Conservation (phyloP, 2,329 filamentous ascomycete species). For the Fragosphaeria purpurea region DNA sequence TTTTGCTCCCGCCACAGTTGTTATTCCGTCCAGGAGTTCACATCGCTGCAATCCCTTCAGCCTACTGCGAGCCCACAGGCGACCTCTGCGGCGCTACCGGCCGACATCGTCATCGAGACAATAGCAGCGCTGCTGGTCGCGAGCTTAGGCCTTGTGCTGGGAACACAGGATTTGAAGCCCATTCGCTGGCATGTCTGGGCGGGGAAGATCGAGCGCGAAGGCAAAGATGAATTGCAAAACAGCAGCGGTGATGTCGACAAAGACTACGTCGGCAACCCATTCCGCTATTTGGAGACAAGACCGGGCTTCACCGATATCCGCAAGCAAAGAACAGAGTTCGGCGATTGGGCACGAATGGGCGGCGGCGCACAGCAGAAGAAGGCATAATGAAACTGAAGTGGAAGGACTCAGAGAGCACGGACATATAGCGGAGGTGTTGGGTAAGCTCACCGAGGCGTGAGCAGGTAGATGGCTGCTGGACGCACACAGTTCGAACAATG, state of each 20-base stretch:
- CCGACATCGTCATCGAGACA: conserved; percentile 83
- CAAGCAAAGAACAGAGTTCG: conserved; percentile 68
- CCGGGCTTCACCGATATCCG: conserved; percentile 83
- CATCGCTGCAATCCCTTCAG: conserved; percentile 52
- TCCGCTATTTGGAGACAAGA: conserved; percentile 65
- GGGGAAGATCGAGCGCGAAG: conserved; percentile 72
- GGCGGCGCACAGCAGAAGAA: conserved; percentile 4
- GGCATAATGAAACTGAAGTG: not conserved
- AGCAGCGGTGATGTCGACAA: conserved; percentile 54
- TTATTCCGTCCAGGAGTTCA: conserved; percentile 93
- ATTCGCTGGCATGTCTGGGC: conserved; percentile 78
- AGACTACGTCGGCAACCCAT: conserved; percentile 68
- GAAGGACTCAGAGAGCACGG: not conserved
- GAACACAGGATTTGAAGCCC: conserved; percentile 68
- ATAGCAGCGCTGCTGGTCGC: conserved; percentile 70
- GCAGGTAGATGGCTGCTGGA: too few species aligned
- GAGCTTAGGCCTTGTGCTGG: conserved; percentile 71
- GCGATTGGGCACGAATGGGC: conserved; percentile 53
- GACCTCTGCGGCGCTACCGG: conserved; percentile 48
- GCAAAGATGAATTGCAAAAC: conserved; percentile 46
- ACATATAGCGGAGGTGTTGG: not conserved
- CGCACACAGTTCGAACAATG: too few species aligned
- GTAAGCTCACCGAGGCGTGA: too few species aligned
- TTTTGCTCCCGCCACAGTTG: conserved; percentile 45
- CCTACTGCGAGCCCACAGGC: conserved; percentile 29